Base-by-base conservation (phyloP, 768 basidiomycete species). In the Xanthoconium stramineum region DNA sequence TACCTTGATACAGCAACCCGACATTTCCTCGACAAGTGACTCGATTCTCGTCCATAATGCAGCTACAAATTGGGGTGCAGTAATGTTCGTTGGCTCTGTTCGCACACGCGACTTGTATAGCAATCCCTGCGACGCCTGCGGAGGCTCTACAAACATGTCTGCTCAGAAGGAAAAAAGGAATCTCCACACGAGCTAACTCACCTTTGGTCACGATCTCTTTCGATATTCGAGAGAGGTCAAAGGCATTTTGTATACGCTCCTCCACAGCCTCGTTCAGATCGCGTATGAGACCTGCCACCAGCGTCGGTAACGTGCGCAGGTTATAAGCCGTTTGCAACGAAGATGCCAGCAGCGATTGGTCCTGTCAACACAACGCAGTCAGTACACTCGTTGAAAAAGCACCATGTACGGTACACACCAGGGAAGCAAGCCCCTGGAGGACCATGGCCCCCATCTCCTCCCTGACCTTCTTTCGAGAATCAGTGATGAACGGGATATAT, bases 241-340 rank as follows among this genome's bases (percentile, higher is more conserved):
- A 97, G 0, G 93, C 85, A 36, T 76, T 79, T 20, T 81, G 83
- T 56, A 98, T 91, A 14, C 92, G 82, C 30, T 83, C 81, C 61
- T 93, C 89, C 5, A 97, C 88, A 0, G 88, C 86, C 47, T 91
- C 86, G 19, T 86, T 90, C 9, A 98, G 75, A 68, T 96, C 92
- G 6, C 74, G 72, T 17, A 97, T 75, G 3, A 98, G 81, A 50
- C 83, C 82, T 55, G 88, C 83, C 5, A 98, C 90, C 7, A 98
- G 81, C 28, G 84, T 80, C 0, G 96, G 91, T 12, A 99, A 78
- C 15, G 91, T 82, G 30, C 88, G 81, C 14, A 99, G 82, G 68
- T 98, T 99, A 72, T 93, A 90, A 5, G 96, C 94, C 2, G 94
- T 98, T 77, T 98, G 97, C 13, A 99, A 79, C 0, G 96, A 93